phyloP scores from a whole-genome alignment of 129 eudicot genomes.

The Flaveria bidentis region DNA sequence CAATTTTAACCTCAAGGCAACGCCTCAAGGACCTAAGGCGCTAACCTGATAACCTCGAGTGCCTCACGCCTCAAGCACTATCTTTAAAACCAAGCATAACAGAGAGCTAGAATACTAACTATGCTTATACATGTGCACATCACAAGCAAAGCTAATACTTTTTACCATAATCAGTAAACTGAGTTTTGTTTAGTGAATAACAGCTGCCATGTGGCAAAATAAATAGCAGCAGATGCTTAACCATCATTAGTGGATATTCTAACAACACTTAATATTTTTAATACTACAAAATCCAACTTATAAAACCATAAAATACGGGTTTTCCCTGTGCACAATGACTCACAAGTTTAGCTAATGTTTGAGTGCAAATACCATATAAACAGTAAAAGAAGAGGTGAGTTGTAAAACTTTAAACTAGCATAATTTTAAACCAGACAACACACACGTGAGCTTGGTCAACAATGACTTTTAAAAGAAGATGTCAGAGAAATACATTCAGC shows the following conservation, averaged over 20 bases:
- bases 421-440: not conserved
- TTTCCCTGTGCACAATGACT: not conserved
- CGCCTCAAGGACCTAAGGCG: too few relatives aligned
- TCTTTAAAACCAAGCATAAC: too few relatives aligned
- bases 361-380: not conserved
- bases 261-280: not conserved
- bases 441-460: not conserved
- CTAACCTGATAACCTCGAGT: too few relatives aligned
- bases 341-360: not conserved
- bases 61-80: too few relatives aligned
- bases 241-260: not conserved
- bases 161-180: constrained; percentile 4
- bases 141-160: not conserved
- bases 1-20: too few relatives aligned
- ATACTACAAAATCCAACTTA: not conserved
- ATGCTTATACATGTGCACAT: not conserved
- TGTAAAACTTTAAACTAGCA: not conserved
- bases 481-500: not conserved
- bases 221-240: not conserved
- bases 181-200: not conserved
- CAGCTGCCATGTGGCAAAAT: not conserved
- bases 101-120: not conserved
- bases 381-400: not conserved
- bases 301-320: not conserved
- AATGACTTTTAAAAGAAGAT: not conserved